Percentiles rank a stretch among this genome's conserved stretches.
These are phyloP conservation scores for Galeopsis tetrahit DNA, from an alignment of 257 asterid genomes.

Conservation along the genomic window DNA sequence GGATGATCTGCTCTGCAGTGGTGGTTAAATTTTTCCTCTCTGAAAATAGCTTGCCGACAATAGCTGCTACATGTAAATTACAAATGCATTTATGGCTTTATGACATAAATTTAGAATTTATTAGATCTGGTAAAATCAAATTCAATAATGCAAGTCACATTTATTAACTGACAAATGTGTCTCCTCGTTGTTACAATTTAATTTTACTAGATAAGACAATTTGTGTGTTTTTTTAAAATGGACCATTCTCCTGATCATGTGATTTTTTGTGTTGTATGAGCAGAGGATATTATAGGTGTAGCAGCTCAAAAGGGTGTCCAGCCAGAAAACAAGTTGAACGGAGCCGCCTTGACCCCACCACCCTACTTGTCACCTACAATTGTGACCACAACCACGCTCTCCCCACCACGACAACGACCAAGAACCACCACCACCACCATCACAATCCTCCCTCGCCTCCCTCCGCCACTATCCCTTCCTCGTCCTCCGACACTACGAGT, in stretches of 20 bases:
- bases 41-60: slow-evolving; percentile 31
- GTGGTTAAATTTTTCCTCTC: not conserved
- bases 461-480: slow-evolving; percentile 24
- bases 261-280: slow-evolving; percentile 38
- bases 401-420: slow-evolving; percentile 50
- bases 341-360: slow-evolving; percentile 76
- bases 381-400: slow-evolving; percentile 67
- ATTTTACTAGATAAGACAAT: slow-evolving; percentile 30
- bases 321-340: slow-evolving; percentile 89
- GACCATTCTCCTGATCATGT: not conserved
- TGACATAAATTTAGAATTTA: slow-evolving; percentile 1
- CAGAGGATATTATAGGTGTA: slow-evolving; percentile 88
- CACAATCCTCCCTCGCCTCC: slow-evolving; percentile 29
- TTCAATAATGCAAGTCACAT: not conserved
- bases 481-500: slow-evolving; percentile 35
- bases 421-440: slow-evolving; percentile 50
- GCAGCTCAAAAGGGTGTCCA: slow-evolving; percentile 85
- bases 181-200: not conserved
- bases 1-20: not conserved
- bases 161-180: slow-evolving; percentile 27
- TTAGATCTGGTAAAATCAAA: slow-evolving; percentile 5
- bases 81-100: slow-evolving; percentile 2
- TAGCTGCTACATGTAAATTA: not conserved
- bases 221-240: slow-evolving; percentile 2
- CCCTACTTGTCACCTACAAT: slow-evolving; percentile 69